phyloP scores from a whole-genome alignment of 257 asterid species.

The Ilex asprella region DNA sequence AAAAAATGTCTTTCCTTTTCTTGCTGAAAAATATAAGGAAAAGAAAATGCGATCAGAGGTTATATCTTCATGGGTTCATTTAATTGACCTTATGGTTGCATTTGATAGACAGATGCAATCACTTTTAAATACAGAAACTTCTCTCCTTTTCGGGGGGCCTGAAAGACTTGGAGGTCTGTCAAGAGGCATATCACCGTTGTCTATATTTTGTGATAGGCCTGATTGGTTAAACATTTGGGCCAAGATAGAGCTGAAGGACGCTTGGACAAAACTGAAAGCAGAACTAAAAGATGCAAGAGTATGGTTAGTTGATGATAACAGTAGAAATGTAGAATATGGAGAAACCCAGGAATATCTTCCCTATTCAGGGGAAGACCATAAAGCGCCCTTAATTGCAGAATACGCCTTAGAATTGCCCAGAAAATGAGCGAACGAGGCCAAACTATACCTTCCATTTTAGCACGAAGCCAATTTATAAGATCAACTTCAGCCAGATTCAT shows the following conservation, averaged over 20 bases:
- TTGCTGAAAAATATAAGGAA: not conserved
- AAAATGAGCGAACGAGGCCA: not conserved
- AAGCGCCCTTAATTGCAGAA: not conserved
- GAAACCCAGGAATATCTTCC: not conserved
- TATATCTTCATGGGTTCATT: not conserved
- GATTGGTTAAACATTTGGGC: not conserved
- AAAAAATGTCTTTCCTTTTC: not conserved
- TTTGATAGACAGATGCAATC: not conserved
- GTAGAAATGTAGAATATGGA: not conserved
- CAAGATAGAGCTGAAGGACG: not conserved
- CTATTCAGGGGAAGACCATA: not conserved
- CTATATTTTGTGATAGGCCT: not conserved
- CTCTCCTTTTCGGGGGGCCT: not conserved
- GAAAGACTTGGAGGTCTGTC: not conserved
- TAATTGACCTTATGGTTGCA: not conserved
- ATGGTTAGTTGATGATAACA: not conserved
- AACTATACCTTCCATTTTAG: not conserved
- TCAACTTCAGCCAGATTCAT: not conserved
- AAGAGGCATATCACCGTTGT: not conserved
- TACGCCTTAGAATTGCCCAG: not conserved
- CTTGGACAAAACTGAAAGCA: not conserved
- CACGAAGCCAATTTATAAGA: not conserved
- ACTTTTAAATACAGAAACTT: not conserved
- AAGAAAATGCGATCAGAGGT: not conserved
- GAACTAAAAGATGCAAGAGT: not conserved